Percentiles rank a stretch among this genome's conserved stretches.
phyloP scores from a whole-genome alignment of 2,329 filamentous ascomycete species.

The Penicillium griseofulvum region DNA sequence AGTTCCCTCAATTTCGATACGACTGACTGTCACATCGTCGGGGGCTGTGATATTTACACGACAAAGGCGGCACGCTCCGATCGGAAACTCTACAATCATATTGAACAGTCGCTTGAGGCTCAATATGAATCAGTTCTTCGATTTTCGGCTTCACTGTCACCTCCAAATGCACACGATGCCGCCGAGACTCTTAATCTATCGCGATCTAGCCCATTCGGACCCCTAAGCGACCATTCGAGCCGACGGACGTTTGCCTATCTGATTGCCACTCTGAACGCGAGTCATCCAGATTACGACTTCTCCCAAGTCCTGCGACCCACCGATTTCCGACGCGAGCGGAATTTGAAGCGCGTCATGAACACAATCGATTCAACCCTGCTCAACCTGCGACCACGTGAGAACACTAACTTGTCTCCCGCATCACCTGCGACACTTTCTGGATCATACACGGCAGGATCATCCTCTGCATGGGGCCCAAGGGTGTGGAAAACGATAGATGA shows the following conservation, averaged over 20 bases:
- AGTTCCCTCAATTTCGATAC: slow-evolving; percentile 95
- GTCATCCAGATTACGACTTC: slow-evolving; percentile 95
- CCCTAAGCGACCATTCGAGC: slow-evolving; percentile 81
- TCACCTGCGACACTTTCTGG: slow-evolving; percentile 44
- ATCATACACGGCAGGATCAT: slow-evolving; percentile 50
- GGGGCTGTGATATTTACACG: slow-evolving; percentile 94
- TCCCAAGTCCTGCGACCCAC: slow-evolving; percentile 83
- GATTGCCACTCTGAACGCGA: slow-evolving; percentile 94
- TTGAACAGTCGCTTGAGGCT: slow-evolving; percentile 85
- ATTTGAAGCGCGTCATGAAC: slow-evolving; percentile 76
- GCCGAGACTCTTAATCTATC: slow-evolving; percentile 69
- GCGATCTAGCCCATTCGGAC: slow-evolving; percentile 86
- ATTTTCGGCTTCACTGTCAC: slow-evolving; percentile 81
- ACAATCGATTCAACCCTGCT: slow-evolving; percentile 83
- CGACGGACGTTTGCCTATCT: slow-evolving; percentile 92
- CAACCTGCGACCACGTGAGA: slow-evolving; percentile 70
- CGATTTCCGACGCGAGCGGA: slow-evolving; percentile 85
- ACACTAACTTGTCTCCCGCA: slow-evolving; percentile 41
- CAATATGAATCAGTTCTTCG: slow-evolving; percentile 87
- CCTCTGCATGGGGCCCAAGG: slow-evolving; percentile 75
- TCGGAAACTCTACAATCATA: slow-evolving; percentile 95
- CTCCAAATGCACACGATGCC: slow-evolving; percentile 71
- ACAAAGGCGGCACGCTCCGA: slow-evolving; percentile 93
- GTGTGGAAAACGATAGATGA: slow-evolving; percentile 94
- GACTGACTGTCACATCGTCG: slow-evolving; percentile 84